These are phyloP conservation scores for Spencermartinsiella europaea DNA, from an alignment of 805 yeast genomes.

Conservation along the genomic window DNA sequence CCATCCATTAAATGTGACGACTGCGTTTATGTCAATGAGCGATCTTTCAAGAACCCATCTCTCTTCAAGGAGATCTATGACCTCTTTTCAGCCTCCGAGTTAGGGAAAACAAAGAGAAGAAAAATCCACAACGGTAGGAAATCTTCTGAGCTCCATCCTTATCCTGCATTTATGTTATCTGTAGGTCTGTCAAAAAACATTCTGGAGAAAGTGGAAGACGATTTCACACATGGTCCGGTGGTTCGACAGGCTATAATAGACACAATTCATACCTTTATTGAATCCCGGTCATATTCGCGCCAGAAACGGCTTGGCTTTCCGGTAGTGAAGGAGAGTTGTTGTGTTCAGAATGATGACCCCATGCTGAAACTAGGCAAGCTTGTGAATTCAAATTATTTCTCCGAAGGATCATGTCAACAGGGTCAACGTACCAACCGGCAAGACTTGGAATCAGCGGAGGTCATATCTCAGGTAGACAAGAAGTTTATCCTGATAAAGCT, in stretches of 20 bases:
- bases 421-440: conserved; percentile 11
- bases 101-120: background rate
- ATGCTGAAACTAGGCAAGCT: background rate
- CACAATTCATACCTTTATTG: too few relatives aligned
- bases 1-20: background rate
- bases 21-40: background rate
- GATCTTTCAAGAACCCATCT: background rate
- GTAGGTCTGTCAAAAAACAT: background rate
- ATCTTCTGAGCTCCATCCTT: background rate
- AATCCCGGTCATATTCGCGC: too few relatives aligned
- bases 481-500: conserved; percentile 54
- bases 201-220: too few relatives aligned
- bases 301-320: too few relatives aligned
- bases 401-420: background rate
- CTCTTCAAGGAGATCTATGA: background rate
- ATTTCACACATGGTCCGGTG: too few relatives aligned
- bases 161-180: background rate
- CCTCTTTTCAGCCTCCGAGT: background rate
- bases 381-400: background rate
- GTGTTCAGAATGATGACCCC: background rate
- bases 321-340: too few relatives aligned
- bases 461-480: conserved; percentile 47
- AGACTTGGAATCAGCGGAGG: conserved; percentile 10
- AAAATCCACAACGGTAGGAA: background rate
- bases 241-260: too few relatives aligned